Conservation (phyloP, 805 yeast genomes). For the Saccharomycopsis fermentans region DNA sequence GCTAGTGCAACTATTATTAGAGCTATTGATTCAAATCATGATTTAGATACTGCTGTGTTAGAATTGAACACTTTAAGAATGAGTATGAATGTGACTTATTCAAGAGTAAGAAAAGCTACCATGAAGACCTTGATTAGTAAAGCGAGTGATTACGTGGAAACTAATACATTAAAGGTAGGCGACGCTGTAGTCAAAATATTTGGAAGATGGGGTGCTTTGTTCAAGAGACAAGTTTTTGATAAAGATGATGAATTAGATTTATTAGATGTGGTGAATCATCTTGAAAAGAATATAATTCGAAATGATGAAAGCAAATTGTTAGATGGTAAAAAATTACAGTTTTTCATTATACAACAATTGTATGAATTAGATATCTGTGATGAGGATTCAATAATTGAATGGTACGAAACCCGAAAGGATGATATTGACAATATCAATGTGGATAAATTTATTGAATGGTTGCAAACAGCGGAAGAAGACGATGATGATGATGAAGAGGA, state of each 20-base stretch:
- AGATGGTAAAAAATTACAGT: slow-evolving; percentile 35
- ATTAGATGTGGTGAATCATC: slow-evolving; percentile 30
- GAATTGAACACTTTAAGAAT: slow-evolving; percentile 91
- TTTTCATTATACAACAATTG: slow-evolving; percentile 44
- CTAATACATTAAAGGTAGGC: slow-evolving; percentile 66
- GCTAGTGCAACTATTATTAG: slow-evolving; percentile 91
- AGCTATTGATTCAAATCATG: slow-evolving; percentile 88
- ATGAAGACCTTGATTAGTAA: slow-evolving; percentile 59
- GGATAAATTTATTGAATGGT: slow-evolving; percentile 77
- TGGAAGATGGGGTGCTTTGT: slow-evolving; percentile 71
- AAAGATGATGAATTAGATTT: slow-evolving; percentile 70
- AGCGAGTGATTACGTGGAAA: slow-evolving; percentile 61
- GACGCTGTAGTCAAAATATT: slow-evolving; percentile 72
- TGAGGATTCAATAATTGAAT: slow-evolving; percentile 65
- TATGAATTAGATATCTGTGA: slow-evolving; percentile 77
- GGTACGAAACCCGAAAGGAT: slow-evolving; percentile 51
- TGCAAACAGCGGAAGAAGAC: slow-evolving; percentile 66
- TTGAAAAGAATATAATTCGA: slow-evolving; percentile 31
- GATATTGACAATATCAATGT: slow-evolving; percentile 45
- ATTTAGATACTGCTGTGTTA: slow-evolving; percentile 81
- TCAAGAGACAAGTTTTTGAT: slow-evolving; percentile 78
- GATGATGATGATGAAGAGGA: slow-evolving; percentile 22
- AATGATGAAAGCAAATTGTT: slow-evolving; percentile 20
- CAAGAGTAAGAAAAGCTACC: slow-evolving; percentile 82
- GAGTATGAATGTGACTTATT: slow-evolving; percentile 95